A percentile compares a stretch with the other conserved stretches of the same genome.
phyloP scores from a whole-genome alignment of 441 rosid species.

The Gossypium lobatum region DNA sequence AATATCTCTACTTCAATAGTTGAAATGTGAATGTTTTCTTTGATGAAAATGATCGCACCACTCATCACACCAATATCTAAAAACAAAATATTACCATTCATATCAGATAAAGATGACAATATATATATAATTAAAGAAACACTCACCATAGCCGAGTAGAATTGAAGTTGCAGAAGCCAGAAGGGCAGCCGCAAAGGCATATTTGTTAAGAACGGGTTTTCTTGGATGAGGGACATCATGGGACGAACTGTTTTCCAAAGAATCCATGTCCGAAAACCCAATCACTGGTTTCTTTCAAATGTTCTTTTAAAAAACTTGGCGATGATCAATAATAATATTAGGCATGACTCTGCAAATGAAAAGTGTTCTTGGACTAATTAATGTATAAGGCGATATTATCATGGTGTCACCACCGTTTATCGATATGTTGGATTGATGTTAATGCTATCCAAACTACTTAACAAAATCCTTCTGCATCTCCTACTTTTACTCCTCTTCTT shows the following conservation, averaged over 20 bases:
- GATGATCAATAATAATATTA: neutral
- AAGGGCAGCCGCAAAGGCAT: slow-evolving; percentile 46
- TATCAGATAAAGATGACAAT: too few species aligned
- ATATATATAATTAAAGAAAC: neutral
- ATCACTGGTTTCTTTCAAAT: neutral
- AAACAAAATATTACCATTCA: neutral
- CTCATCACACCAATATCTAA: slow-evolving; percentile 78
- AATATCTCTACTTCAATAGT: slow-evolving; percentile 49
- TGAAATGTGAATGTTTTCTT: slow-evolving; percentile 41
- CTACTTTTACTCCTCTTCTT: neutral
- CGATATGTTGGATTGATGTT: neutral
- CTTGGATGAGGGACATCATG: slow-evolving; percentile 2
- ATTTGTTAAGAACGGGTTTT: slow-evolving; percentile 27
- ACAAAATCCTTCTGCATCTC: neutral
- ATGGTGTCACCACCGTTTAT: neutral
- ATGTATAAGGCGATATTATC: neutral
- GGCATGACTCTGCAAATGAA: neutral
- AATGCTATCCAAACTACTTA: neutral
- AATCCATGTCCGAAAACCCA: slow-evolving; percentile 15
- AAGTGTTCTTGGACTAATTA: neutral
- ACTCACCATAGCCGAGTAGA: slow-evolving; percentile 64
- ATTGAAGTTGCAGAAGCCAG: slow-evolving; percentile 60
- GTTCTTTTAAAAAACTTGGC: too few species aligned
- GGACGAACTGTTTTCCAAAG: neutral
- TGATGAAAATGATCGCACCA: slow-evolving; percentile 48